phyloP scores from a whole-genome alignment of 768 basidiomycete species.

The Pisolithus microcarpus region DNA sequence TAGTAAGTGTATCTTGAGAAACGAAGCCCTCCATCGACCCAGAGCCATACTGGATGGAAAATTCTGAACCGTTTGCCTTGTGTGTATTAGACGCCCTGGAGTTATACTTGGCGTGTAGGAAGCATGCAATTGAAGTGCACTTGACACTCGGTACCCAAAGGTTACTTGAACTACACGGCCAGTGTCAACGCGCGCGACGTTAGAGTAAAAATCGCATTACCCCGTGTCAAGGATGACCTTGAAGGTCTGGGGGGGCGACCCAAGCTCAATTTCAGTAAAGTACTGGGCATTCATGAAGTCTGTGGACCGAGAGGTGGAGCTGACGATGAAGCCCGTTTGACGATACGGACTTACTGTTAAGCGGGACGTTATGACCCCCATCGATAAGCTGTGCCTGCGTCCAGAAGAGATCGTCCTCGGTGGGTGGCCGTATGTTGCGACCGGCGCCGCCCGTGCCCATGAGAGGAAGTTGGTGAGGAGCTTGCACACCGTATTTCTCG shows the following conservation, averaged over 20 bases:
- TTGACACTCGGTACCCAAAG: conserved; percentile 84
- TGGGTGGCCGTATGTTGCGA: conserved; percentile 46
- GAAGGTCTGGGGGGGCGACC: conserved; percentile 80
- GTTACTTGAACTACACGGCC: conserved; percentile 65
- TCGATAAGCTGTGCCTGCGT: conserved; percentile 64
- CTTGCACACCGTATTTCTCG: conserved; percentile 77
- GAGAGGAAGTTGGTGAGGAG: conserved; percentile 49
- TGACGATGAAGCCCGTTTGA: not conserved
- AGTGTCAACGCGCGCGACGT: conserved; percentile 3
- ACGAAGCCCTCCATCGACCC: conserved; percentile 97
- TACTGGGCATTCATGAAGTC: conserved; percentile 99
- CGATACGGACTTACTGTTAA: conserved; percentile 63
- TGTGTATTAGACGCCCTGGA: conserved; percentile 70
- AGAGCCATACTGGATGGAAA: conserved; percentile 90
- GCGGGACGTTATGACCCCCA: conserved; percentile 81
- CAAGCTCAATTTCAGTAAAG: conserved; percentile 79
- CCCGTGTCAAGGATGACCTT: conserved; percentile 95
- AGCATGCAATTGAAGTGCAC: conserved; percentile 88
- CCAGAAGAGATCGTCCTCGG: conserved; percentile 66
- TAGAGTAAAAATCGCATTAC: conserved; percentile 28
- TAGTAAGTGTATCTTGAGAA: conserved; percentile 70
- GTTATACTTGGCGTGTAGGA: conserved; percentile 92
- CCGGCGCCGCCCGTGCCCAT: conserved; percentile 71
- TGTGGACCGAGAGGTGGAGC: conserved; percentile 25
- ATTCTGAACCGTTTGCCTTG: conserved; percentile 83